Conservation (phyloP, 225 moss, liverwort and hornwort species). For the Polytrichum formosum region DNA sequence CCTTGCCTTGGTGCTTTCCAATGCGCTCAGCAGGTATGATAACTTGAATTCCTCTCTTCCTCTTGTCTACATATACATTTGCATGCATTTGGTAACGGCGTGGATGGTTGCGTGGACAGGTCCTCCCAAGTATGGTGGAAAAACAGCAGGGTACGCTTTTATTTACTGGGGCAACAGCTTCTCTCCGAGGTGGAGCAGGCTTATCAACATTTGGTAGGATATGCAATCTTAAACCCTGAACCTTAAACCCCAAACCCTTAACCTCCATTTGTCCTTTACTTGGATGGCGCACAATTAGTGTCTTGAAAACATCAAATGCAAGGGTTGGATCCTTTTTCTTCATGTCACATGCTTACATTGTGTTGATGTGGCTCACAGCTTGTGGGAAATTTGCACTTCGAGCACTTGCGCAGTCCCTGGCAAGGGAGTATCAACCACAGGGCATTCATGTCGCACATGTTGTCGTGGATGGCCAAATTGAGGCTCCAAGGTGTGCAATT, state of each 20-base stretch:
- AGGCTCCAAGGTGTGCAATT: constrained; percentile 20
- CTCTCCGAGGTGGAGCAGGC: constrained; percentile 70
- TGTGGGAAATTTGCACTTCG: constrained; percentile 84
- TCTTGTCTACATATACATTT: background rate
- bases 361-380: constrained; percentile 29
- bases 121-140: constrained; percentile 58
- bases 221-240: too few relatives aligned
- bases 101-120: constrained; percentile 19
- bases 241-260: background rate
- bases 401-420: constrained; percentile 61
- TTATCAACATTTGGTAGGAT: constrained; percentile 60
- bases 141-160: constrained; percentile 58
- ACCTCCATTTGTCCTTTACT: too few relatives aligned
- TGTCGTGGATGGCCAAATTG: constrained; percentile 62
- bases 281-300: too few relatives aligned
- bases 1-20: constrained; percentile 78
- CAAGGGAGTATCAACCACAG: constrained; percentile 70
- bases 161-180: constrained; percentile 60
- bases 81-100: background rate
- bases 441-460: constrained; percentile 74
- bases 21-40: constrained; percentile 72
- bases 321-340: too few relatives aligned
- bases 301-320: too few relatives aligned
- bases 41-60: background rate
- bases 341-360: too few relatives aligned